These are phyloP conservation scores for Asterochloris erici DNA, from an alignment of 139 green algal species.

Conservation along the genomic window DNA sequence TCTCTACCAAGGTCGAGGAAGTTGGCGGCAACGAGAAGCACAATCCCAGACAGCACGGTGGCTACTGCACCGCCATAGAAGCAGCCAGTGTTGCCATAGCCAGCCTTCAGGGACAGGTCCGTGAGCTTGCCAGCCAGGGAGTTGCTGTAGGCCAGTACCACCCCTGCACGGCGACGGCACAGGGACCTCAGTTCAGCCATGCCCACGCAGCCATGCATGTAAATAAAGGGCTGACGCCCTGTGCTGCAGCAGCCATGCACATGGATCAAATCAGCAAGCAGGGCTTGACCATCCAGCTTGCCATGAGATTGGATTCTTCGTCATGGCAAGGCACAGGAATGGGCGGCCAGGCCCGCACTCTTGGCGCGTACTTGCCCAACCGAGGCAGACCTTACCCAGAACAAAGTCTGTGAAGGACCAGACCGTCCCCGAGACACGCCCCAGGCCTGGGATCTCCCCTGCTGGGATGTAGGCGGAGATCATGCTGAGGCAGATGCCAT, in stretches of 20 bases:
- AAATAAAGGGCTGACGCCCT: not conserved
- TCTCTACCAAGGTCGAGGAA: constrained; percentile 62
- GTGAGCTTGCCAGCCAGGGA: constrained; percentile 61
- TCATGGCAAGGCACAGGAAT: not conserved
- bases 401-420: constrained; percentile 83
- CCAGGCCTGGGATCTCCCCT: constrained; percentile 51
- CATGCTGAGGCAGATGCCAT: constrained; percentile 73
- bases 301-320: too few relatives aligned
- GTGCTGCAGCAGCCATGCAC: not conserved
- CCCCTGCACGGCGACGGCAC: constrained; percentile 37
- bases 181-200: not conserved
- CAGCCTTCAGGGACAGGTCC: constrained; percentile 44
- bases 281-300: not conserved
- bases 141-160: constrained; percentile 69
- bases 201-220: not conserved
- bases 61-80: constrained; percentile 65
- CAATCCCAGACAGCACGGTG: constrained; percentile 36
- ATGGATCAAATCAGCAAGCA: not conserved
- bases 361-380: not conserved
- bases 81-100: constrained; percentile 68
- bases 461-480: constrained; percentile 67
- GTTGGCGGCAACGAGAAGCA: constrained; percentile 51
- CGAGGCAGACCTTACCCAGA: constrained; percentile 44
- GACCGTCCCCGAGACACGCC: constrained; percentile 66
- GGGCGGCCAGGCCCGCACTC: not conserved